phyloP scores from a whole-genome alignment of 139 green algal species.

The Closterium sp. region DNA sequence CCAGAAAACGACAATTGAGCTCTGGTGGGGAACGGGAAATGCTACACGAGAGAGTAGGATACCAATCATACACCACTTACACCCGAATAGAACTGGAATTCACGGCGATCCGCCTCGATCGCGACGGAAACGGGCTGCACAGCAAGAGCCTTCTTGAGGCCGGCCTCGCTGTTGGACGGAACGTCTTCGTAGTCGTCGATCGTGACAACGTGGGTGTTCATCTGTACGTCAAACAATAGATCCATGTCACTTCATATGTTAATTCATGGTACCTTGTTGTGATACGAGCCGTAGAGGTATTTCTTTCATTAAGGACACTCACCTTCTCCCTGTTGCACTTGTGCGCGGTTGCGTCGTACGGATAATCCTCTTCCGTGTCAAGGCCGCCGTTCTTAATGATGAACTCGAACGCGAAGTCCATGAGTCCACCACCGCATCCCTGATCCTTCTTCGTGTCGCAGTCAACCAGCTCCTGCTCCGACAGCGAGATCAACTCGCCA shows the following conservation, averaged over 20 bases:
- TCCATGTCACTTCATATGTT: not conserved
- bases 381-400: constrained; percentile 88
- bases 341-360: constrained; percentile 64
- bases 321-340: constrained; percentile 64
- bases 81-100: constrained; percentile 84
- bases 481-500: constrained; percentile 76
- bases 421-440: constrained; percentile 90
- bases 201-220: constrained; percentile 70
- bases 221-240: constrained; percentile 17
- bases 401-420: constrained; percentile 93
- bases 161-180: constrained; percentile 62
- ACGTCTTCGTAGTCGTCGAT: constrained; percentile 88
- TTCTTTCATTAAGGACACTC: not conserved
- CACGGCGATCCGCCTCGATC: constrained; percentile 81
- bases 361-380: constrained; percentile 90
- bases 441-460: constrained; percentile 61
- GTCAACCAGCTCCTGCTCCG: constrained; percentile 93
- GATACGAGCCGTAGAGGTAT: not conserved
- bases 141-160: constrained; percentile 66
- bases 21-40: not conserved
- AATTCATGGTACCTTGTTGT: not conserved
- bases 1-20: constrained; percentile 2
- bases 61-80: not conserved
- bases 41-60: not conserved
- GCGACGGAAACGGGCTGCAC: constrained; percentile 89